A percentile compares a stretch with the other conserved stretches of the same genome.
phyloP scores from a whole-genome alignment of 2,329 filamentous ascomycete species.

The Xylaria sp. region DNA sequence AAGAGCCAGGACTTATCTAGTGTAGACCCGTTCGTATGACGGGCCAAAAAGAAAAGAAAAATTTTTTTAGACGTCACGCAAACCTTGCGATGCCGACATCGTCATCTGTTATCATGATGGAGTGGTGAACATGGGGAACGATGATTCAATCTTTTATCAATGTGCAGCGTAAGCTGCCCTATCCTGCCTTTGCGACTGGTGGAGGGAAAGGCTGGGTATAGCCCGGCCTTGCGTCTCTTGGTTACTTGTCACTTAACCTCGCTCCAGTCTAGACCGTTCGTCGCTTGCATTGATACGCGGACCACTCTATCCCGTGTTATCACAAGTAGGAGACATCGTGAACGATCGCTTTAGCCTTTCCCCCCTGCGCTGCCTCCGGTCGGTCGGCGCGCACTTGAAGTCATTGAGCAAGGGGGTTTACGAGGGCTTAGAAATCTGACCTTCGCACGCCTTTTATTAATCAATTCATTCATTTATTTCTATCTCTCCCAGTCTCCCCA shows the following conservation, averaged over 20 bases:
- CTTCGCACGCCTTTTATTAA: neutral
- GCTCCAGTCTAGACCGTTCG: conserved; percentile 10
- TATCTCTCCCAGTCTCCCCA: neutral
- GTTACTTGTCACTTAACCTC: too few relatives aligned
- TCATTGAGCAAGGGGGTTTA: conserved; percentile 3
- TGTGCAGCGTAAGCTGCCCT: neutral
- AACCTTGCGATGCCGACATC: conserved; percentile 31
- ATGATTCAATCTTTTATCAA: conserved; percentile 6
- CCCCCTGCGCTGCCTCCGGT: conserved; percentile 12
- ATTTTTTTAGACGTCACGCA: neutral
- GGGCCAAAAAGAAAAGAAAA: neutral
- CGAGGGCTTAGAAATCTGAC: conserved; percentile 11
- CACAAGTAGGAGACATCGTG: conserved; percentile 23
- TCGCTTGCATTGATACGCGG: conserved; percentile 6
- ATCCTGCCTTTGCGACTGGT: neutral
- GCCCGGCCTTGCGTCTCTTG: neutral
- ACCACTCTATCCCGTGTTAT: conserved; percentile 3
- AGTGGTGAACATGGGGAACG: neutral
- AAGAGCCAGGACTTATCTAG: neutral
- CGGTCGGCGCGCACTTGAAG: conserved; percentile 9
- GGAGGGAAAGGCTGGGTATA: neutral
- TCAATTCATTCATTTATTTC: neutral
- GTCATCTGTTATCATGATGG: conserved; percentile 25
- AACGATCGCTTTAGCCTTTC: conserved; percentile 9
- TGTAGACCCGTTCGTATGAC: neutral